These are phyloP conservation scores for Citrus sinensis DNA, from an alignment of 345 rosid species.

Conservation along the genomic window DNA sequence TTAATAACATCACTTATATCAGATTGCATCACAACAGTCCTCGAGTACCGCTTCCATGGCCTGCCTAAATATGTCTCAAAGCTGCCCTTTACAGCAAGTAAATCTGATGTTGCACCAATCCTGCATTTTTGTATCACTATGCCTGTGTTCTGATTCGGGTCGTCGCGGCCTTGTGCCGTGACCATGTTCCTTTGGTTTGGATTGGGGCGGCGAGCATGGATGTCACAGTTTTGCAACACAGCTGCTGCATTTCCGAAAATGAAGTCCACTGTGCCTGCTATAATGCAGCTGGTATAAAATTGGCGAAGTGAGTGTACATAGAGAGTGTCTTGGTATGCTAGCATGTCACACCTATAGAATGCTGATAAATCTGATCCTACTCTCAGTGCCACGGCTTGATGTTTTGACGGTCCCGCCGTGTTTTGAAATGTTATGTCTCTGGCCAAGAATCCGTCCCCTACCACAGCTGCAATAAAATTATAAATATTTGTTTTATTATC, in stretches of 20 bases:
- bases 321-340: slow-evolving; percentile 80
- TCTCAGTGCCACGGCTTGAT: slow-evolving; percentile 80
- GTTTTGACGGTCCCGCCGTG: slow-evolving; percentile 75
- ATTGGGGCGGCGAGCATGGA: slow-evolving; percentile 63
- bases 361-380: slow-evolving; percentile 64
- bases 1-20: slow-evolving; percentile 47
- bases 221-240: slow-evolving; percentile 57
- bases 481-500: too few species aligned
- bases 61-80: slow-evolving; percentile 57
- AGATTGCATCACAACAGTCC: slow-evolving; percentile 63
- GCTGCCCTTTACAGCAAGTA: slow-evolving; percentile 27
- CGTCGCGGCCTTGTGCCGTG: slow-evolving; percentile 73
- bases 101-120: slow-evolving; percentile 61
- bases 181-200: slow-evolving; percentile 67
- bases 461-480: slow-evolving; percentile 44
- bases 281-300: slow-evolving; percentile 45
- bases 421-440: slow-evolving; percentile 67
- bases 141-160: slow-evolving; percentile 69
- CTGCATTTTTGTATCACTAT: slow-evolving; percentile 70
- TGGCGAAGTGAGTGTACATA: slow-evolving; percentile 75
- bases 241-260: slow-evolving; percentile 75
- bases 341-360: slow-evolving; percentile 52
- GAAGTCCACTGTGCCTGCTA: slow-evolving; percentile 69
- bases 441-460: slow-evolving; percentile 70
- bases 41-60: slow-evolving; percentile 68